Percentiles rank a stretch among this genome's conserved stretches.
phyloP scores from a whole-genome alignment of 2,329 filamentous ascomycete genomes.

The Cladobotryum protrusum region DNA sequence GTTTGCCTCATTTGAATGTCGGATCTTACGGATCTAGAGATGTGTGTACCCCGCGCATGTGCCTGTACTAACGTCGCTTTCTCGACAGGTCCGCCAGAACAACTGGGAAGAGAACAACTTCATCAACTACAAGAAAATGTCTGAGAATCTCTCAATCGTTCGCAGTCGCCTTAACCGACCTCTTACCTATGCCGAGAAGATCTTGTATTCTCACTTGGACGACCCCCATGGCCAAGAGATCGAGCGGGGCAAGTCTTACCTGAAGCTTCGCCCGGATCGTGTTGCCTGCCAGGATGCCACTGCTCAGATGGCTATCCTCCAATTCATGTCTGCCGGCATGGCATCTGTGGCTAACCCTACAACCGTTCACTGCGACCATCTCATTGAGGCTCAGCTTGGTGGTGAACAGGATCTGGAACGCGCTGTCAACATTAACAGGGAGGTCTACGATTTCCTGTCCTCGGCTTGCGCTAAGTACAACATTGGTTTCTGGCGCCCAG shows the following conservation, averaged over 20 bases:
- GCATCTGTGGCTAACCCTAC: constrained; percentile 87
- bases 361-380: constrained; percentile 97
- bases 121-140: constrained; percentile 99
- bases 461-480: constrained; percentile 97
- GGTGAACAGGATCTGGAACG: constrained; percentile 89
- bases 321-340: constrained; percentile 99
- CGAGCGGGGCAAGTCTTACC: constrained; percentile 89
- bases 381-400: constrained; percentile 96
- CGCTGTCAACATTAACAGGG: constrained; percentile 92
- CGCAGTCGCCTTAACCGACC: constrained; percentile 85
- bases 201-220: constrained; percentile 97
- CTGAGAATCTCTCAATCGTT: constrained; percentile 90
- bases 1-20: not conserved
- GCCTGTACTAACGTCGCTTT: constrained; percentile 13
- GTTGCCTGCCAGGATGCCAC: constrained; percentile 99
- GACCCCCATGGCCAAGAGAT: constrained; percentile 95
- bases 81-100: constrained; percentile 73
- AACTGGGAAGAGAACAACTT: constrained; percentile 94
- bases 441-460: constrained; percentile 96
- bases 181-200: constrained; percentile 95
- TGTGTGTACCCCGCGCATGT: not conserved
- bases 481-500: constrained; percentile 99
- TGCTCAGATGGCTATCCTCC: constrained; percentile 98
- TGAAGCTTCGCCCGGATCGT: constrained; percentile 93
- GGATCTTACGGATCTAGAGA: not conserved